Conservation (phyloP, 768 basidiomycete species). For the Collybiopsis luxurians region DNA sequence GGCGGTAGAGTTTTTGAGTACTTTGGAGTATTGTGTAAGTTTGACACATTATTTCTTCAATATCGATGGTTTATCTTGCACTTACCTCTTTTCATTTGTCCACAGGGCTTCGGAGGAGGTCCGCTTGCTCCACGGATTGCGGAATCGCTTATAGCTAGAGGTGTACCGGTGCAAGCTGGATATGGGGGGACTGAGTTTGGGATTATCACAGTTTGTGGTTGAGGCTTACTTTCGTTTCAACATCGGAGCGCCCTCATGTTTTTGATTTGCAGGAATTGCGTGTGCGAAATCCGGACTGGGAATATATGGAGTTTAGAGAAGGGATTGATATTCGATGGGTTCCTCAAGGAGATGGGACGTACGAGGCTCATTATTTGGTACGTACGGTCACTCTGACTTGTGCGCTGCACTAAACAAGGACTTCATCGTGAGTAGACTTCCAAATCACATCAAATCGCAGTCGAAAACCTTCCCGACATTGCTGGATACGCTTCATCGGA, state of each 20-base stretch:
- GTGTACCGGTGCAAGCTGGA: neutral
- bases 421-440: constrained; percentile 8
- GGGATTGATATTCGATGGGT: constrained; percentile 5
- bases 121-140: neutral
- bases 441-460: constrained; percentile 19
- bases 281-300: neutral
- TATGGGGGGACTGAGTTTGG: constrained; percentile 2
- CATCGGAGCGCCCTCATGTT: too few relatives aligned
- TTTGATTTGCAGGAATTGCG: too few relatives aligned
- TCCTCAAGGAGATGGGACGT: constrained; percentile 7
- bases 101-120: constrained; percentile 8
- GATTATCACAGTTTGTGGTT: neutral
- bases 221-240: too few relatives aligned
- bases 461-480: constrained; percentile 15
- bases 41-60: too few relatives aligned
- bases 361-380: constrained; percentile 6
- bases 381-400: neutral
- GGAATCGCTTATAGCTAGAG: neutral
- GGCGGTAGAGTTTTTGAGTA: constrained; percentile 14
- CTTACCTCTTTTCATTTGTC: neutral
- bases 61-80: too few relatives aligned
- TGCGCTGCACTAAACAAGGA: neutral
- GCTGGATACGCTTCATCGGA: constrained; percentile 43
- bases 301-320: constrained; percentile 1
- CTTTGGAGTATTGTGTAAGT: constrained; percentile 14